Evolutionary conservation across 2,329 filamentous ascomycete species (phyloP), one percentile per base, ranked within the genome.

Genomic region (Apiospora saccharicola): DNA sequence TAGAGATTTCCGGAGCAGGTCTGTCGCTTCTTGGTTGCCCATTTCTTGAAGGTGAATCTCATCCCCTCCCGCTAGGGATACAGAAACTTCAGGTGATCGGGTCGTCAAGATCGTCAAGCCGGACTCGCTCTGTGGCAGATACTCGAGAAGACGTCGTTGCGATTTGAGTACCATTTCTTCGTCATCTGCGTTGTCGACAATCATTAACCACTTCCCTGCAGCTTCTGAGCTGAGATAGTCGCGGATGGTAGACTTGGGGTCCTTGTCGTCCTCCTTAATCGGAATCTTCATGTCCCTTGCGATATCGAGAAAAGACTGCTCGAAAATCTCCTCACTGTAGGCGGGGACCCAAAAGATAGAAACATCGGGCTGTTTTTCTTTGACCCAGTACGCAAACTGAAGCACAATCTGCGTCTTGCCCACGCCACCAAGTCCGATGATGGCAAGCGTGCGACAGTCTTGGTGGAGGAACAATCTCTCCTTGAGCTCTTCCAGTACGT

Each of bases 191-290:
- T 86, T 86, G 68, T 87, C 84, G 22, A 86, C 70, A 53, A 87
- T 77, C 53, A 86, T 71, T 1, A 87, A 76, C 85, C 83, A 86
- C 1, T 73, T 72, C 1, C 79, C 77, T 1, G 67, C 72, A n/a
- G 47, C 72, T 6, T 73, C 70, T 70, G 77, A 2, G 47, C 78
- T 81, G 1, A 86, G 73, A 14, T 80, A 74, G 4, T 70, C 67
- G 16, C 88, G 84, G 76, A 93, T 90, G 81, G 90, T 86, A 75
- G 91, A 89, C 70, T 88, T 87, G 49, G 90, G 77, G 73, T 93
- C 91, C 67, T 83, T 82, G 73, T 90, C 89, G 70, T 88, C 82
- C 8, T 75, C 75, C 67, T 86, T 86, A 2, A 87, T 82, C 16
- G 83, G 51, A 8, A 82, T 74, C 0, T 72, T 64, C 16, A 85